phyloP scores from a whole-genome alignment of 2,329 filamentous ascomycete genomes.

The Ceratocystis harringtonii region DNA sequence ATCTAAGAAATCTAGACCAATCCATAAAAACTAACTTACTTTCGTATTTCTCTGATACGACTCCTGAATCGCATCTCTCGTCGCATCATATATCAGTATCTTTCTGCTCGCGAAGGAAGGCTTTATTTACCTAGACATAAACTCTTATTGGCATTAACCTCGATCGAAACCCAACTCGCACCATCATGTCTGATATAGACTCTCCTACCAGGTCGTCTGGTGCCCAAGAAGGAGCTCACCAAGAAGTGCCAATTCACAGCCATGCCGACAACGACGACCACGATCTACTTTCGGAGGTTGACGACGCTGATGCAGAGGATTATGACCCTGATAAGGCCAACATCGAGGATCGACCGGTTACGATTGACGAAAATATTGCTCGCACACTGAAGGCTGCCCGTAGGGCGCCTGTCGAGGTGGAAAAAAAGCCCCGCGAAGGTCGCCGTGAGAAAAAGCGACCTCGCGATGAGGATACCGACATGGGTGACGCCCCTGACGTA shows the following conservation, averaged over 20 bases:
- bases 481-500: slow-evolving; percentile 30
- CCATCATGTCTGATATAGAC: slow-evolving; percentile 33
- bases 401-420: slow-evolving; percentile 47
- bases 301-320: slow-evolving; percentile 54
- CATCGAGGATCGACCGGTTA: slow-evolving; percentile 47
- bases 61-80: too few species aligned
- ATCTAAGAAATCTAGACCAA: too few species aligned
- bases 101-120: too few species aligned
- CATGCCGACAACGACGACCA: slow-evolving; percentile 33
- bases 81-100: too few species aligned
- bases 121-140: neutral
- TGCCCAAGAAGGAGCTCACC: slow-evolving; percentile 6
- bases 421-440: slow-evolving; percentile 63
- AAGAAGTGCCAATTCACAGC: neutral
- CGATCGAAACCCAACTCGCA: neutral
- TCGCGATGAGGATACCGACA: slow-evolving; percentile 34
- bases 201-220: slow-evolving; percentile 29
- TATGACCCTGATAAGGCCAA: slow-evolving; percentile 51
- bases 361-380: slow-evolving; percentile 51
- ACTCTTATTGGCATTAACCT: neutral
- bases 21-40: too few species aligned
- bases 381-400: slow-evolving; percentile 50
- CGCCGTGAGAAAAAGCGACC: slow-evolving; percentile 50
- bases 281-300: slow-evolving; percentile 50
- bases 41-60: too few species aligned